Percentiles rank a stretch among this genome's conserved stretches.
phyloP scores from a whole-genome alignment of 306 rosid species.

The Acacia melanoxylon region DNA sequence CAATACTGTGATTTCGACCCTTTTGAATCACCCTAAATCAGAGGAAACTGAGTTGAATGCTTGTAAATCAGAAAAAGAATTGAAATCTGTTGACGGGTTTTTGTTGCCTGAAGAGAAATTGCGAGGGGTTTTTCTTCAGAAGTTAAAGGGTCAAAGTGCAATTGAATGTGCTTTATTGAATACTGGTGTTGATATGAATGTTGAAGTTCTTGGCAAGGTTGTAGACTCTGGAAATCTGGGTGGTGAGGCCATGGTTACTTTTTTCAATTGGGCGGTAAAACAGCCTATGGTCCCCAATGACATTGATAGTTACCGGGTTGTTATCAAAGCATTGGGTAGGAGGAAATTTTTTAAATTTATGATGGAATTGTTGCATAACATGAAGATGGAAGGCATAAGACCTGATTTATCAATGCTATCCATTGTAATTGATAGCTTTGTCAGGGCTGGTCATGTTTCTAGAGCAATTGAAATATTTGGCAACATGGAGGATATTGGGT shows the following conservation, averaged over 20 bases:
- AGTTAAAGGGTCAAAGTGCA: conserved; percentile 63
- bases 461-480: conserved; percentile 62
- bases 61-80: background rate
- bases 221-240: conserved; percentile 64
- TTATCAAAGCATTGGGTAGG: conserved; percentile 80
- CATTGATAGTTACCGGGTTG: conserved; percentile 42
- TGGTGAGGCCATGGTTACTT: conserved; percentile 65
- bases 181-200: conserved; percentile 47
- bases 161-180: conserved; percentile 59
- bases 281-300: conserved; percentile 52
- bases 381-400: conserved; percentile 42
- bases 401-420: conserved; percentile 53
- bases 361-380: conserved; percentile 45
- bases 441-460: conserved; percentile 64
- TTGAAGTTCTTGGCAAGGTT: conserved; percentile 51
- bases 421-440: conserved; percentile 67
- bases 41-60: conserved; percentile 1
- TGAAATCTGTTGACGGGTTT: conserved; percentile 55
- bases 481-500: conserved; percentile 56
- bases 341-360: conserved; percentile 59
- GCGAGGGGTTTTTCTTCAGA: conserved; percentile 82
- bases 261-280: conserved; percentile 79
- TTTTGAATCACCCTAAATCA: background rate
- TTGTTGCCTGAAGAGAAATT: conserved; percentile 68
- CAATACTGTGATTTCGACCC: background rate